Evolutionary conservation across 495 filamentous ascomycete species (phyloP).

Genomic region (Penicillium fimorum): DNA sequence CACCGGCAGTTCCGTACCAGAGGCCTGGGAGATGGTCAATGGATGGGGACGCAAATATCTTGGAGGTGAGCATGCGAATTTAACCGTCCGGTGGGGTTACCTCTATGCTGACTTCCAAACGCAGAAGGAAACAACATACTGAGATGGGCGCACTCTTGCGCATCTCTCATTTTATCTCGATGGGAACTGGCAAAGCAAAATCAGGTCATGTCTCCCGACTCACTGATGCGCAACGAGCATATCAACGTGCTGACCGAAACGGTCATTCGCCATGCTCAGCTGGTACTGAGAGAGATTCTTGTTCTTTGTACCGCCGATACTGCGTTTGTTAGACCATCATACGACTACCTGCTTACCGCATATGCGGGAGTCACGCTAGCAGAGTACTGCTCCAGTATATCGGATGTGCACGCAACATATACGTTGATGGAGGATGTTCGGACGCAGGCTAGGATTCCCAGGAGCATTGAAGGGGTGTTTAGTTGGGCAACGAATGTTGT

Average conservation of each 20-base stretch:
- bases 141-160: slow-evolving; percentile 6
- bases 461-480: slow-evolving; percentile 9
- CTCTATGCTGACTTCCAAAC: neutral
- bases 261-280: slow-evolving; percentile 6
- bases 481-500: slow-evolving; percentile 12
- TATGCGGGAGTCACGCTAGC: slow-evolving; percentile 12
- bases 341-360: slow-evolving; percentile 10
- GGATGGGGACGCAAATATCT: slow-evolving; percentile 5
- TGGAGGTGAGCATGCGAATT: neutral
- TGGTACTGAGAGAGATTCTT: slow-evolving; percentile 7
- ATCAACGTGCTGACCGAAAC: neutral
- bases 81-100: neutral
- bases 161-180: slow-evolving; percentile 9
- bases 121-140: slow-evolving; percentile 3
- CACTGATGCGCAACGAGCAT: neutral
- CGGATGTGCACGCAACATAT: slow-evolving; percentile 11
- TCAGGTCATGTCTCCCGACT: neutral
- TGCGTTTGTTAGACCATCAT: slow-evolving; percentile 8
- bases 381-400: slow-evolving; percentile 6
- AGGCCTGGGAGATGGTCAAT: slow-evolving; percentile 7
- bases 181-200: slow-evolving; percentile 13
- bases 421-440: slow-evolving; percentile 14
- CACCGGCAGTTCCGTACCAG: neutral
- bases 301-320: slow-evolving; percentile 1
- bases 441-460: slow-evolving; percentile 9